Evolutionary conservation across 805 yeast species (phyloP), one percentile per base, ranked within the genome.

Genomic region (Ogataea siamensis): DNA sequence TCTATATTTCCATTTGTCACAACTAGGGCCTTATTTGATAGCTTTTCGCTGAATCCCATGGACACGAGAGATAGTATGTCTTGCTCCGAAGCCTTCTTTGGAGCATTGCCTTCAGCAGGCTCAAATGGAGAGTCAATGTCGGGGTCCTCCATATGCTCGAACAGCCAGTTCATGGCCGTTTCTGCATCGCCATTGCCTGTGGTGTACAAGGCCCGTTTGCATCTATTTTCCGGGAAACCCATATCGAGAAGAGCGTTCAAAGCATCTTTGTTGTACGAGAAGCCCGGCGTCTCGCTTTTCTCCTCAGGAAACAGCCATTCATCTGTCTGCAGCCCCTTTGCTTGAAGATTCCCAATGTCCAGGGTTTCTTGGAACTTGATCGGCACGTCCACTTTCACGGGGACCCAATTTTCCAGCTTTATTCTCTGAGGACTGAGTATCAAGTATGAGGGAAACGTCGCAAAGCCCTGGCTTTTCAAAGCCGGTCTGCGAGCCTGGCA

Each of bases 151-250:
- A 87, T 77, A 54, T 89, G 95, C 14, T 74, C 83, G 54, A 93
- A 82, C 5, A 93, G 57, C 95, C 97, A 87, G 50, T 87, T 85
- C 84, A 85, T 80, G 0, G 97, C 96, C 5, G 71, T 70, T 46
- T 91, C 97, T 0, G 57, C 46, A 29, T 60, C 65, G 0, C 60
- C 47, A 50, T 88, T 88, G 0, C 87, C 91, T 0, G 95, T 87
- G 14, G 74, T 63, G 50, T 70, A 81, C 23, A 91, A 66, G 0
- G 91, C 96, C 49, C 80, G 76, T 20, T 67, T 67, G 28, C 81
- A 70, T 33, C 91, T 71, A 15, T 72, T 70, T 35, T 75, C 76
- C 1, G 88, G 74, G 57, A 93, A 91, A n/a, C 99, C 99, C 96
- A 89, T 93, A 13, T 76, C 77, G 33, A 67, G 58, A 7, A 93